phyloP scores from a whole-genome alignment of 257 asterid species.

The Linderniella brevidens region DNA sequence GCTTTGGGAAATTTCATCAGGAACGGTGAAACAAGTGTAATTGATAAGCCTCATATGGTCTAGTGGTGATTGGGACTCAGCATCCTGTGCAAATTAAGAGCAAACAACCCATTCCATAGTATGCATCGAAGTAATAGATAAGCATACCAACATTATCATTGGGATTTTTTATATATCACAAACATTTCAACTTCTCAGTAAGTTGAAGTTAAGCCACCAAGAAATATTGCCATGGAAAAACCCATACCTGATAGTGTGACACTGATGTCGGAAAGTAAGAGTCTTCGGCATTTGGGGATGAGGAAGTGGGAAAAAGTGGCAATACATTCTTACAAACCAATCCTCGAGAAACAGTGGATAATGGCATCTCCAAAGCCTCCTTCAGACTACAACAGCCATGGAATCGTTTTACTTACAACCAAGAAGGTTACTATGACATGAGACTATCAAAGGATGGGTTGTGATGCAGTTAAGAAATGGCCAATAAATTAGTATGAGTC shows the following conservation, averaged over 20 bases:
- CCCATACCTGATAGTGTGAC: conserved; percentile 60
- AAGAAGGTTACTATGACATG: conserved; percentile 6
- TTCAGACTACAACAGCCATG: conserved; percentile 40
- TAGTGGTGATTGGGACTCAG: conserved; percentile 14
- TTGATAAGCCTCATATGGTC: conserved; percentile 33
- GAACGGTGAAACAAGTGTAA: conserved; percentile 57
- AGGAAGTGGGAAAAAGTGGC: conserved; percentile 72
- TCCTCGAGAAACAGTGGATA: conserved; percentile 62
- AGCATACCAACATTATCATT: no score
- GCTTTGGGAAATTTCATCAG: conserved; percentile 43
- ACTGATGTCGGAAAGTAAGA: conserved; percentile 40
- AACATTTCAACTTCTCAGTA: background rate
- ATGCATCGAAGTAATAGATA: no score
- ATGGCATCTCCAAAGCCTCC: conserved; percentile 82
- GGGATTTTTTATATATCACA: no score
- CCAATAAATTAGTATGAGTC: no score
- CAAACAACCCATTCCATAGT: conserved; percentile 2
- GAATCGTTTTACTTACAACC: background rate
- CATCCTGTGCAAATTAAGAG: conserved; percentile 27
- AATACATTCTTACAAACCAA: conserved; percentile 54
- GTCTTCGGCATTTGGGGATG: conserved; percentile 17
- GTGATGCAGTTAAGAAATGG: no score
- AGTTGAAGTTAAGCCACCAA: background rate
- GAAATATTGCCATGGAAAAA: conserved; percentile 5
- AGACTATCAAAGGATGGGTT: background rate